Evolutionary conservation across 2,329 filamentous ascomycete genomes (phyloP).

Genomic region (Ophiosphaerella narmari): DNA sequence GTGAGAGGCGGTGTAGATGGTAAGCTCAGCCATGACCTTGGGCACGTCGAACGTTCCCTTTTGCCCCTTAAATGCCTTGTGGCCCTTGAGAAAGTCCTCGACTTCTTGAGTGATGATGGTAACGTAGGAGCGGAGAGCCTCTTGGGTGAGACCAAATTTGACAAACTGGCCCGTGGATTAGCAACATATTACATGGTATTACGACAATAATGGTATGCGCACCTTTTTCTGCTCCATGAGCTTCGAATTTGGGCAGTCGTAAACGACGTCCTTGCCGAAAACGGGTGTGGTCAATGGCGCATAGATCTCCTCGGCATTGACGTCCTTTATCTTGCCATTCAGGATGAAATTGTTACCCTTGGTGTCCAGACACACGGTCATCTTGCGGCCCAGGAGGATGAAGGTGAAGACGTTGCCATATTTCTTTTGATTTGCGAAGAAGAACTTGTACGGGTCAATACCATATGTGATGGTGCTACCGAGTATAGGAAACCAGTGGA

Average conservation of each 20-base stretch:
- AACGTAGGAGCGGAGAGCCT: slow-evolving; percentile 77
- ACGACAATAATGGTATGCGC: slow-evolving; percentile 16
- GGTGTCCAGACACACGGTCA: slow-evolving; percentile 81
- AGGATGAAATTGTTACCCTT: slow-evolving; percentile 89
- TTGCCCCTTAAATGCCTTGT: slow-evolving; percentile 67
- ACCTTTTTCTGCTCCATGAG: slow-evolving; percentile 98
- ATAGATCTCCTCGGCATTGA: slow-evolving; percentile 91
- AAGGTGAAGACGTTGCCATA: slow-evolving; percentile 92
- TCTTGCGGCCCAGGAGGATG: slow-evolving; percentile 84
- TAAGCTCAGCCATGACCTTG: slow-evolving; percentile 80
- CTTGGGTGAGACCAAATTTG: slow-evolving; percentile 77
- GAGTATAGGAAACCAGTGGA: slow-evolving; percentile 71
- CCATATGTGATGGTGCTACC: slow-evolving; percentile 93
- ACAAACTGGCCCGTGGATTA: slow-evolving; percentile 62
- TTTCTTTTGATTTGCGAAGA: slow-evolving; percentile 74
- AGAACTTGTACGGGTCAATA: slow-evolving; percentile 91
- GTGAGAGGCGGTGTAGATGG: slow-evolving; percentile 87
- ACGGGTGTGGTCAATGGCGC: slow-evolving; percentile 71
- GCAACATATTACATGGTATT: background rate
- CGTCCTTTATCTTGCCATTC: slow-evolving; percentile 87
- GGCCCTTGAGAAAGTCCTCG: slow-evolving; percentile 71
- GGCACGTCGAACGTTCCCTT: slow-evolving; percentile 73
- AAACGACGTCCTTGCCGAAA: slow-evolving; percentile 85
- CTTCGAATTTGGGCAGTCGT: slow-evolving; percentile 88
- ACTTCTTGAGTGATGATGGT: slow-evolving; percentile 78